Evolutionary conservation across 1,284 basidiomycete genomes (phyloP), one percentile per base, ranked within the genome.

Genomic region (Dichomitus squalens): DNA sequence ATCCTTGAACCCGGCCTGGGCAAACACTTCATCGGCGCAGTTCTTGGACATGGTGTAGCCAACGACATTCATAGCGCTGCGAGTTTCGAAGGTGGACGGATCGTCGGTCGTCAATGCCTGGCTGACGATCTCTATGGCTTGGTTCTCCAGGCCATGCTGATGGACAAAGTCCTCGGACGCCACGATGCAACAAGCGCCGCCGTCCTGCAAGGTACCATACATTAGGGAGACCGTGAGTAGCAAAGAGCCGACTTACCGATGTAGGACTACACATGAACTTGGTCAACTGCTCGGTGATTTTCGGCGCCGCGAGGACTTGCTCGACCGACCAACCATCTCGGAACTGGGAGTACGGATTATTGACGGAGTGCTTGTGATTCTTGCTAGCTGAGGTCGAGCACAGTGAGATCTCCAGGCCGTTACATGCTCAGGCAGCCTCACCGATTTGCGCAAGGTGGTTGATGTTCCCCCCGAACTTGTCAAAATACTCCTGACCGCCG

Each of bases 181-280:
- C 21, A 95, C 77, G 55, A 95, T 82, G 58, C 86, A 88, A 64
- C 87, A 88, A 1, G 87, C 89, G 39, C 87, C 87, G 29, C 88
- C 88, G 59, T 91, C 88, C 87, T 90, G 55, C 20, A 46, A 39
- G 46, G 48, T 58, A 2, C 5, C n/a, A 4, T 1, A 31, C n/a
- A 43, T 61, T 25, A 58, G 23, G 25, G 4, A 16, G 25, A 14
- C 27, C 20, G 31, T 36, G 18, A 16, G 23, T 16, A n/a, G 18
- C 40, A 20, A 21, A 11, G 11, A 21, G 6, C 64, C 68, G 16
- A 57, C 64, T 55, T 55, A 86, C 86, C 5, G 87, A 89, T 34
- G 93, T 95, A 1, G 93, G 93, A 63, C 88, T 92, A 69, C 93
- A 95, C 92, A 94, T 93, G 69, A 85, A 90, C 68, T 90, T 88